Percentiles rank a stretch among this genome's conserved stretches.
Conservation (phyloP, 2,329 filamentous ascomycete genomes). For the Myriosclerotinia duriaeana region DNA sequence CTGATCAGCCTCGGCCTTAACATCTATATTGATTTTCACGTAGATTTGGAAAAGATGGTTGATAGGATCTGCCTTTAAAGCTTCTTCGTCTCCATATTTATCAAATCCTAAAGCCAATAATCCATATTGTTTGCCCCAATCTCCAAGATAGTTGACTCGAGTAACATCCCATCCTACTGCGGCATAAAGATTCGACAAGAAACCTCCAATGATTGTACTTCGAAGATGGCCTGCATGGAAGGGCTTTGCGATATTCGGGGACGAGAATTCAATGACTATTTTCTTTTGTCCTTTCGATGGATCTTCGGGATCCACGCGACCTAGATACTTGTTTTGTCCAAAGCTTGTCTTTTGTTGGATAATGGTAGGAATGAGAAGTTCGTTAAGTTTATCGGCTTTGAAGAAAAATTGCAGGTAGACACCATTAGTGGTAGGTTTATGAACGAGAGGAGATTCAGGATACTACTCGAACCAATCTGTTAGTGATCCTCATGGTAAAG, state of each 20-base stretch:
- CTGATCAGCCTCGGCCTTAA: slow-evolving; percentile 63
- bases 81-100: slow-evolving; percentile 71
- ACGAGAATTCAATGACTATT: slow-evolving; percentile 78
- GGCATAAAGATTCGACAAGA: slow-evolving; percentile 68
- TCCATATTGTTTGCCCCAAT: slow-evolving; percentile 74
- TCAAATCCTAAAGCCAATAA: slow-evolving; percentile 72
- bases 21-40: slow-evolving; percentile 67
- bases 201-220: slow-evolving; percentile 75
- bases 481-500: background rate
- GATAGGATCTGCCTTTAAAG: slow-evolving; percentile 70
- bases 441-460: slow-evolving; percentile 68
- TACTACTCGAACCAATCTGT: slow-evolving; percentile 50
- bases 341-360: slow-evolving; percentile 60
- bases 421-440: slow-evolving; percentile 65
- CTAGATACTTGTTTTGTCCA: slow-evolving; percentile 62
- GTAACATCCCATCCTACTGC: slow-evolving; percentile 68
- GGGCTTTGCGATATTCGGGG: slow-evolving; percentile 82
- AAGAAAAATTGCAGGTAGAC: slow-evolving; percentile 80
- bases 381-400: slow-evolving; percentile 64
- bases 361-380: slow-evolving; percentile 68
- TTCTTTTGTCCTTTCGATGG: slow-evolving; percentile 49
- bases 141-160: slow-evolving; percentile 73
- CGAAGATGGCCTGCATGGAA: slow-evolving; percentile 74
- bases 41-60: slow-evolving; percentile 82
- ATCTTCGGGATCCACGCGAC: slow-evolving; percentile 61